Base-by-base conservation (phyloP, 257 asterid genomes). In the Coffea eugenioides region DNA sequence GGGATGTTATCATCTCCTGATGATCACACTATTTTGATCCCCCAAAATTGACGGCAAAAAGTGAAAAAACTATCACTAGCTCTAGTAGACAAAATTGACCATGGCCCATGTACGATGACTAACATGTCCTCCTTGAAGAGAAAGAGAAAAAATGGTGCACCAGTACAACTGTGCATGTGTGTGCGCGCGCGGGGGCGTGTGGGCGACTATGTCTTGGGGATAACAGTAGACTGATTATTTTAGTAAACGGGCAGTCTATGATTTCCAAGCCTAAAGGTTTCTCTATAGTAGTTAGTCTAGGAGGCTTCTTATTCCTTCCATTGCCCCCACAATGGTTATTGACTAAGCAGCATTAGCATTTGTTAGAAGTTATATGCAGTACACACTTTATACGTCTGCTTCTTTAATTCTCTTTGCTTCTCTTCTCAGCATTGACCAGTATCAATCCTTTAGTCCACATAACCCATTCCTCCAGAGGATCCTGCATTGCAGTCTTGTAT, bases 231-330 rank as follows among this genome's bases (percentile, higher is more conserved):
- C 69, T 25, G 2, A 9, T 70, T 67, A 11, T 67, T 74, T 74
- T 74, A 71, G 8, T 36, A 70, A 21, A 4, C 43, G 5, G 43
- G 5, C 23, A n/a, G 59, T 14, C 46, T 3, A 41, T 21, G 16
- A 25, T 45, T 23, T 64, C 57, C 15, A 45, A 45, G 71, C 72
- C 51, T n/a, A 18, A 45, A 11, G n/a, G 45, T 72, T n/a, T 72
- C 73, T 77, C 21, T 10, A 41, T 57, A 2, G 4, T 61, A 61
- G 2, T 6, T 69, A 5, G 69, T 77, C 45, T 85, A 70, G 72
- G 91, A 83, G 83, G 84, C 83, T 80, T 84, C 88, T 85, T 79
- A 84, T 66, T 87, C 89, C 85, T 52, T 74, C 76, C 84, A 77
- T 52, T 83, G 79, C 80, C 85, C 79, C 83, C 79, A 79, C 57